A percentile compares a stretch with the other conserved stretches of the same genome.
These are phyloP conservation scores for Nicotiana sylvestris DNA, from an alignment of 257 asterid genomes.

Conservation along the genomic window DNA sequence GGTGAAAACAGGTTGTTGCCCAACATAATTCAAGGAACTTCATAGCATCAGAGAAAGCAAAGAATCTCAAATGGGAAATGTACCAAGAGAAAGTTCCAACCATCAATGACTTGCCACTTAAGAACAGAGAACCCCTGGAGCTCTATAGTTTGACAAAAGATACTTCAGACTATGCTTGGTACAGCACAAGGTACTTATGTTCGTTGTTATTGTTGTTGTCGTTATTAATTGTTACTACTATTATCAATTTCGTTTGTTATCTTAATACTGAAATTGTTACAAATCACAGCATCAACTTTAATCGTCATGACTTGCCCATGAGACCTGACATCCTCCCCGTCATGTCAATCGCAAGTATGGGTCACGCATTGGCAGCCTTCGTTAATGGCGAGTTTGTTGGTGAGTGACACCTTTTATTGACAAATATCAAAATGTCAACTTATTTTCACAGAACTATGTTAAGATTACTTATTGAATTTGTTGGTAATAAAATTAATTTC, in stretches of 20 bases:
- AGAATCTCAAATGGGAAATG: constrained; percentile 58
- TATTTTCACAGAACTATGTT: no score
- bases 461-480: no score
- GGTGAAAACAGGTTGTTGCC: constrained; percentile 46
- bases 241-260: background rate
- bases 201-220: background rate
- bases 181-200: constrained; percentile 54
- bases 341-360: constrained; percentile 71
- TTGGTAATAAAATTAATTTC: background rate
- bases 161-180: constrained; percentile 88
- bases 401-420: background rate
- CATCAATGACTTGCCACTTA: constrained; percentile 24
- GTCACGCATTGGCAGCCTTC: constrained; percentile 74
- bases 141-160: constrained; percentile 58
- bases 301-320: constrained; percentile 68
- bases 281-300: constrained; percentile 46
- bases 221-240: background rate
- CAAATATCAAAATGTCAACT: background rate
- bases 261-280: background rate
- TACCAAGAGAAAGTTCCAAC: constrained; percentile 54
- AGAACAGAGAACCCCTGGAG: constrained; percentile 52
- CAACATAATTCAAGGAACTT: constrained; percentile 82
- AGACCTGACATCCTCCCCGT: constrained; percentile 61
- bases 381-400: constrained; percentile 74
- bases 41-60: constrained; percentile 30